Evolutionary conservation across 495 filamentous ascomycete species (phyloP).

Genomic region (Podospora didyma): DNA sequence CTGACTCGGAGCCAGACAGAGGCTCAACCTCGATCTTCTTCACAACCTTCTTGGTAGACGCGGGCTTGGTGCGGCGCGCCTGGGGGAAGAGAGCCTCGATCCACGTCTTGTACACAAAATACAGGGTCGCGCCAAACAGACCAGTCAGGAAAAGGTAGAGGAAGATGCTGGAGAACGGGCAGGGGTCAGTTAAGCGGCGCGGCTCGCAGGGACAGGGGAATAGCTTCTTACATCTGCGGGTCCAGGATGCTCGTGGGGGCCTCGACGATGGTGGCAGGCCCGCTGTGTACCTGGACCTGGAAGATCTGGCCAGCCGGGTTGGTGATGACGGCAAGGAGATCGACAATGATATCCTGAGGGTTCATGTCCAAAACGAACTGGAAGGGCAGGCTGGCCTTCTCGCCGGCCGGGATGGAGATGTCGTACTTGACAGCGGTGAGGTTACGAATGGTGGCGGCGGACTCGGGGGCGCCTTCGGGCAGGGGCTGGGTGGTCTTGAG

Average conservation of each 20-base stretch:
- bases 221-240: slow-evolving; percentile 77
- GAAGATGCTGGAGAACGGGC: slow-evolving; percentile 65
- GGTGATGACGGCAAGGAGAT: slow-evolving; percentile 66
- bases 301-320: slow-evolving; percentile 63
- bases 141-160: slow-evolving; percentile 88
- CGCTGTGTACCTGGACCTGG: slow-evolving; percentile 78
- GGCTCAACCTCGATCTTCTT: slow-evolving; percentile 56
- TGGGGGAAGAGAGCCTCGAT: slow-evolving; percentile 95
- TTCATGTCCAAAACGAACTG: slow-evolving; percentile 87
- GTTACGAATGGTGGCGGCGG: slow-evolving; percentile 67
- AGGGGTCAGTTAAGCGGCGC: background rate
- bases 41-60: slow-evolving; percentile 48
- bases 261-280: slow-evolving; percentile 86
- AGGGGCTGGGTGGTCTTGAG: slow-evolving; percentile 55
- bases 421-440: slow-evolving; percentile 72
- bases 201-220: background rate
- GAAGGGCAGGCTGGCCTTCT: slow-evolving; percentile 73
- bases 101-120: slow-evolving; percentile 98
- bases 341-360: slow-evolving; percentile 80
- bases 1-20: slow-evolving; percentile 64
- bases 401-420: slow-evolving; percentile 71
- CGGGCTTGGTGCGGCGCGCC: slow-evolving; percentile 63
- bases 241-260: slow-evolving; percentile 90
- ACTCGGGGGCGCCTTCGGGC: slow-evolving; percentile 47
- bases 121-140: slow-evolving; percentile 71